Evolutionary conservation across 352 stramenopile genomes (phyloP).

Genomic region (Plasmopara muralis): DNA sequence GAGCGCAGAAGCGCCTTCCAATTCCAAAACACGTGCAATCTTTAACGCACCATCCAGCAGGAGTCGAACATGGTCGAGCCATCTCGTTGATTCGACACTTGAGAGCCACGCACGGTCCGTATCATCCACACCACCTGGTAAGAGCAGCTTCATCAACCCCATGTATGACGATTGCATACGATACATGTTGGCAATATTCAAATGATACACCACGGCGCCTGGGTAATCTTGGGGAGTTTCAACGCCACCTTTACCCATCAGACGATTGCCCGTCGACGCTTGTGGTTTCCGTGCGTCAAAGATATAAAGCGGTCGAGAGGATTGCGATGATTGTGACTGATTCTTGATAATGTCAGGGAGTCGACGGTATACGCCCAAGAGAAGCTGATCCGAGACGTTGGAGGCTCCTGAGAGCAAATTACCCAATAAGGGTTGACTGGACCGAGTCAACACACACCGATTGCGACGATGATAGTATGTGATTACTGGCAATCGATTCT

Average conservation of each 20-base stretch:
- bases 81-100: constrained; percentile 68
- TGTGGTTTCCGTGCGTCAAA: constrained; percentile 88
- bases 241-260: constrained; percentile 89
- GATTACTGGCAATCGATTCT: constrained; percentile 81
- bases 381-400: constrained; percentile 68
- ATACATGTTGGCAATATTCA: constrained; percentile 59
- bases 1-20: constrained; percentile 73
- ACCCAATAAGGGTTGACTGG: constrained; percentile 72
- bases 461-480: constrained; percentile 80
- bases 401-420: constrained; percentile 65
- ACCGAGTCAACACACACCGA: constrained; percentile 74
- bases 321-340: constrained; percentile 52
- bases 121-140: constrained; percentile 36
- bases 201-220: constrained; percentile 70
- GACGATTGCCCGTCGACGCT: constrained; percentile 82
- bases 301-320: constrained; percentile 79
- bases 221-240: constrained; percentile 80
- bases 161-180: no score
- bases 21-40: constrained; percentile 80
- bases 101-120: constrained; percentile 62
- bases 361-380: constrained; percentile 65
- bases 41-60: constrained; percentile 78
- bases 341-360: constrained; percentile 79
- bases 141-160: no score
- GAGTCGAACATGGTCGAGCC: constrained; percentile 79